These are phyloP conservation scores for Huiozyma sinensis DNA, from an alignment of 805 yeast genomes.

Conservation along the genomic window DNA sequence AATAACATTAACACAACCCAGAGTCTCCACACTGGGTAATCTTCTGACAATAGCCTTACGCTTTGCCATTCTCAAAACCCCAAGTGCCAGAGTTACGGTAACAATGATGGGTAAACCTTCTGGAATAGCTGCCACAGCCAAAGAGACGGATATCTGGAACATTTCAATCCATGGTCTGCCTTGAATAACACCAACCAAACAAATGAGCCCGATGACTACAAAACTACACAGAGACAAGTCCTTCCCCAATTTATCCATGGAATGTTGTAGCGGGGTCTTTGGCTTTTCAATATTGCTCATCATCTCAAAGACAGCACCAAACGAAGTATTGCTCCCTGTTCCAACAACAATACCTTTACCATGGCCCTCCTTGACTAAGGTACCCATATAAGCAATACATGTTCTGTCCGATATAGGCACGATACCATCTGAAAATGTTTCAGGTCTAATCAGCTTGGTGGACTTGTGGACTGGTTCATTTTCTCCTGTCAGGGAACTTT, in stretches of 20 bases:
- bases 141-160: conserved; percentile 94
- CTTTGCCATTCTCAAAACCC: conserved; percentile 92
- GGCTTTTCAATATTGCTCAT: conserved; percentile 94
- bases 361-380: conserved; percentile 90
- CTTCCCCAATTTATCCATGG: conserved; percentile 93
- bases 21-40: conserved; percentile 88
- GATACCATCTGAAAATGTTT: conserved; percentile 21
- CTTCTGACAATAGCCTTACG: conserved; percentile 90
- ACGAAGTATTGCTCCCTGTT: conserved; percentile 81
- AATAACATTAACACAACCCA: conserved; percentile 88
- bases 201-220: conserved; percentile 81
- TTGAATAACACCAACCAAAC: conserved; percentile 79
- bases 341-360: conserved; percentile 91
- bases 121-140: conserved; percentile 98
- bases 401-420: conserved; percentile 58
- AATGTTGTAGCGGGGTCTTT: conserved; percentile 88
- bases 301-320: conserved; percentile 92
- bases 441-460: conserved; percentile 33
- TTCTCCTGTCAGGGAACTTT: conserved; percentile 92
- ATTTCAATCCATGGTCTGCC: conserved; percentile 95
- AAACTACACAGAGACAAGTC: conserved; percentile 80
- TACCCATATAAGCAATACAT: conserved; percentile 92
- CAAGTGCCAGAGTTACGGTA: conserved; percentile 91
- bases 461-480: conserved; percentile 73
- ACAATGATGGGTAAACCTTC: conserved; percentile 98